These are phyloP conservation scores for Cordyceps farinosa DNA, from an alignment of 2,329 filamentous ascomycete species.

Conservation along the genomic window DNA sequence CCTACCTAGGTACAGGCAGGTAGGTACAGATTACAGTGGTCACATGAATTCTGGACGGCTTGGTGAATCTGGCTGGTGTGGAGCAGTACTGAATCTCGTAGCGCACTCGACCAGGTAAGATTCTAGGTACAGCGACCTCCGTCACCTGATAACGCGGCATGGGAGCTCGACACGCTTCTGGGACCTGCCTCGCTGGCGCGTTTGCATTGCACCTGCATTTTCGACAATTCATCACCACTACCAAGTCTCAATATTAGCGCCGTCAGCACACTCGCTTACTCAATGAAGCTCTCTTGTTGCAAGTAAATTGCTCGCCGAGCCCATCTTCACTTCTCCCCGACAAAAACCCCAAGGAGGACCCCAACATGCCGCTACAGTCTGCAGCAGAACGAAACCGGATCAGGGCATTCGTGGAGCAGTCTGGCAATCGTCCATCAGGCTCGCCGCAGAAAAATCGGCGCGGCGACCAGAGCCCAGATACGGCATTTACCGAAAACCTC, in stretches of 20 bases:
- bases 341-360: background rate
- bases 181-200: background rate
- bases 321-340: background rate
- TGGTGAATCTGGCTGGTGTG: too few relatives aligned
- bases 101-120: too few relatives aligned
- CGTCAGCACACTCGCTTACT: background rate
- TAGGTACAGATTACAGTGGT: too few relatives aligned
- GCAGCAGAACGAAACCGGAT: constrained; percentile 9
- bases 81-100: too few relatives aligned
- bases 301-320: background rate
- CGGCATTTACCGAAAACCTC: constrained; percentile 9
- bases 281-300: background rate
- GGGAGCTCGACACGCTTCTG: background rate
- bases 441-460: constrained; percentile 7
- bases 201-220: background rate
- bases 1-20: too few relatives aligned
- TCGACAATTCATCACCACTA: background rate
- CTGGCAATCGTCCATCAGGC: background rate
- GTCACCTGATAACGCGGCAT: background rate
- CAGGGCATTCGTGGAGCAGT: constrained; percentile 14
- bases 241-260: background rate
- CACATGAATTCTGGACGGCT: too few relatives aligned
- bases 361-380: constrained; percentile 6
- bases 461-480: constrained; percentile 8
- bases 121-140: too few relatives aligned